phyloP scores from a whole-genome alignment of 106 monocot genomes.

The Platanthera guangdongensis region DNA sequence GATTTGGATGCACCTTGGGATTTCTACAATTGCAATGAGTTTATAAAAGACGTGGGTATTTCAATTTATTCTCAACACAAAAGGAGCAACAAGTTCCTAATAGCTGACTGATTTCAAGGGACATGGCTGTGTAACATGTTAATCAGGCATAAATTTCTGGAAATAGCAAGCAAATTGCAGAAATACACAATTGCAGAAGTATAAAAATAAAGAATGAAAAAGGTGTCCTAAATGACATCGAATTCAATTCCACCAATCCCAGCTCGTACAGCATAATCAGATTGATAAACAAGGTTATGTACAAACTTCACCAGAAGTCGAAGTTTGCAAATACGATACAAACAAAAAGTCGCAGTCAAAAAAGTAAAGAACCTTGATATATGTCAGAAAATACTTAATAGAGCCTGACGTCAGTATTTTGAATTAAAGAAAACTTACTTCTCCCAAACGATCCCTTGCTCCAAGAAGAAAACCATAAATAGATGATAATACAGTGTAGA shows the following conservation, averaged over 20 bases:
- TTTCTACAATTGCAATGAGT: no score
- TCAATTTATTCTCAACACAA: no score
- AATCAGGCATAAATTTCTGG: no score
- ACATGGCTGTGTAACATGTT: no score
- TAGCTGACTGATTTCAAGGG: no score
- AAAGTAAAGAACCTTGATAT: not conserved
- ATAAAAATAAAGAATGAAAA: no score
- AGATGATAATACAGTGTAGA: constrained; percentile 77
- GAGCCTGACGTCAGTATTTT: not conserved
- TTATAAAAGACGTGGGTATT: no score
- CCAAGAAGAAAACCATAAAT: constrained; percentile 82
- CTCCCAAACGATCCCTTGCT: constrained; percentile 78
- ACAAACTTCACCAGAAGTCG: not conserved
- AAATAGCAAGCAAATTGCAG: no score
- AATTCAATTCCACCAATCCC: not conserved
- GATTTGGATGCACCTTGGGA: no score
- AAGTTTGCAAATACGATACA: not conserved
- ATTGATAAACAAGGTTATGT: not conserved
- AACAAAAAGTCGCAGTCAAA: not conserved
- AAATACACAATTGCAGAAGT: no score
- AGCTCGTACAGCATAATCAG: not conserved
- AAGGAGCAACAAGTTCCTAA: no score
- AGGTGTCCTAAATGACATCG: no score
- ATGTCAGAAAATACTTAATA: not conserved
- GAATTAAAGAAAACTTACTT: constrained; percentile 33